Evolutionary conservation across 345 rosid genomes (phyloP).

Genomic region (Turnera subulata): DNA sequence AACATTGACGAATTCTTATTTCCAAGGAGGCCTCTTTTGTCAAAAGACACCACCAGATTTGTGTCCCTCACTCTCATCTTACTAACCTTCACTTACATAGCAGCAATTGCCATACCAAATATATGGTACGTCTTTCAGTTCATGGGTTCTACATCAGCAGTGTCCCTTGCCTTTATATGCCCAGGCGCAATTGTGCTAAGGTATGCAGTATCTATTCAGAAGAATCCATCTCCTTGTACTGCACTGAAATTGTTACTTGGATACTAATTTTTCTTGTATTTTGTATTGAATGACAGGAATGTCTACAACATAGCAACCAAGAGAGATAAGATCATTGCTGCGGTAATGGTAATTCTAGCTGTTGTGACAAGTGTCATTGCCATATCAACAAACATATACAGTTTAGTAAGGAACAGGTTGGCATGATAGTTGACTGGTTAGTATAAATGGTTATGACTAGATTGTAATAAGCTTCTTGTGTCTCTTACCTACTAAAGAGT

Average conservation of each 20-base stretch:
- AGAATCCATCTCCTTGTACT: not conserved
- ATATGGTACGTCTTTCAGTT: slow-evolving; percentile 85
- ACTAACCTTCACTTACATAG: slow-evolving; percentile 41
- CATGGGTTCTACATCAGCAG: slow-evolving; percentile 80
- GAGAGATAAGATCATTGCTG: slow-evolving; percentile 32
- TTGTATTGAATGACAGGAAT: slow-evolving; percentile 35
- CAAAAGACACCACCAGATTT: slow-evolving; percentile 52
- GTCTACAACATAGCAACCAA: slow-evolving; percentile 36
- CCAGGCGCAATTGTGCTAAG: slow-evolving; percentile 73
- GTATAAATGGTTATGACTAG: no score
- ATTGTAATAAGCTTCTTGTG: no score
- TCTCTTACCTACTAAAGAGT: no score
- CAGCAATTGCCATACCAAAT: slow-evolving; percentile 61
- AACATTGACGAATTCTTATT: slow-evolving; percentile 67
- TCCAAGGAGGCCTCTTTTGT: slow-evolving; percentile 35
- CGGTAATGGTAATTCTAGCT: slow-evolving; percentile 42
- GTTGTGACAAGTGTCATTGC: slow-evolving; percentile 42
- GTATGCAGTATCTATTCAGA: slow-evolving; percentile 21
- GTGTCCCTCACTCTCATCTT: slow-evolving; percentile 41
- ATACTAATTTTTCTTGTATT: not conserved
- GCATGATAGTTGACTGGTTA: no score
- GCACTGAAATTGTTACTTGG: not conserved
- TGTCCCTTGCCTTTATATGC: slow-evolving; percentile 75
- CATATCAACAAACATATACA: slow-evolving; percentile 38
- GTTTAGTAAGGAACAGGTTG: not conserved